These are phyloP conservation scores for Westerdykella sp. DNA, from an alignment of 2,329 filamentous ascomycete genomes.

Conservation along the genomic window DNA sequence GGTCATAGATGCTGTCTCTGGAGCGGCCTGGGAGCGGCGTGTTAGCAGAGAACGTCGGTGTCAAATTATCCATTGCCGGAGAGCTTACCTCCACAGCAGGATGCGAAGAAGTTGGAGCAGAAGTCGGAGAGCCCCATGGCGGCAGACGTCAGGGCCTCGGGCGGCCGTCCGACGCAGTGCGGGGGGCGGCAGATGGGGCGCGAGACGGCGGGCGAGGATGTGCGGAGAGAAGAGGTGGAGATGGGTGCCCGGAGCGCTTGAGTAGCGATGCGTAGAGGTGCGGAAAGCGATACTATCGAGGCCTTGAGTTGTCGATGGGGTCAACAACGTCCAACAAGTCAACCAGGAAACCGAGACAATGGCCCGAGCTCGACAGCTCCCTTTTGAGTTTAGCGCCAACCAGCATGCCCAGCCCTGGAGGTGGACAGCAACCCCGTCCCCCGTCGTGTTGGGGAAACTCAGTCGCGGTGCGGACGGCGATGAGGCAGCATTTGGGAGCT, in stretches of 20 bases:
- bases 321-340: not conserved
- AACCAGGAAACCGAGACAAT: not conserved
- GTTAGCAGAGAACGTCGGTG: constrained; percentile 16
- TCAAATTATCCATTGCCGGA: constrained; percentile 1
- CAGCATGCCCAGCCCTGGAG: too few species aligned
- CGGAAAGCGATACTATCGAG: not conserved
- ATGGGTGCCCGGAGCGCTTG: not conserved
- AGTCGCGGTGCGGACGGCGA: constrained; percentile 9
- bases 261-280: not conserved
- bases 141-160: constrained; percentile 21
- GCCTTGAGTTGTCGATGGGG: not conserved
- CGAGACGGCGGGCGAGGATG: not conserved
- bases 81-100: constrained; percentile 36
- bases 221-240: constrained; percentile 1
- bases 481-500: constrained; percentile 1
- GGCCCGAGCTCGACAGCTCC: not conserved
- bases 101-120: constrained; percentile 32
- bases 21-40: constrained; percentile 34
- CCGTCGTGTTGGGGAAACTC: too few species aligned
- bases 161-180: constrained; percentile 14
- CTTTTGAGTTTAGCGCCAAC: not conserved
- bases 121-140: constrained; percentile 34
- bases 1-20: constrained; percentile 44
- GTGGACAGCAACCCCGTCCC: too few species aligned
- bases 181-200: constrained; percentile 6